Evolutionary conservation across 2,329 filamentous ascomycete species (phyloP).

Genomic region (Geosmithia morbida): DNA sequence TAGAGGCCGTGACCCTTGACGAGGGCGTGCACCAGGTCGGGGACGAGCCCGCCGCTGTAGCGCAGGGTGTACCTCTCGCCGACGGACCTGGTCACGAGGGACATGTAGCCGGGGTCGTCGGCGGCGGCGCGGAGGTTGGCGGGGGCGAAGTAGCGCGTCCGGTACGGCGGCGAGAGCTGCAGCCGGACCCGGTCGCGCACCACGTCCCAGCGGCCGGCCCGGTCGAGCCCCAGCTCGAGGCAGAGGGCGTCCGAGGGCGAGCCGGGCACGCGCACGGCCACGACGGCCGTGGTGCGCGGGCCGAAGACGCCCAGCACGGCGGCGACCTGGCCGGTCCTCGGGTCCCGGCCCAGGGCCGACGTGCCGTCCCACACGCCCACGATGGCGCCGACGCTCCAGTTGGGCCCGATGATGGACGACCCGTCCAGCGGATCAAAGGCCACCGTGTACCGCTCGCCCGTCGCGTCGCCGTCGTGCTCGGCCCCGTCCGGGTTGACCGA

Average conservation of each 20-base stretch:
- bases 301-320: slow-evolving; percentile 38
- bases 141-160: slow-evolving; percentile 45
- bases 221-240: slow-evolving; percentile 1
- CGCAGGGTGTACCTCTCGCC: slow-evolving; percentile 40
- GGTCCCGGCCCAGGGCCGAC: slow-evolving; percentile 25
- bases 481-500: slow-evolving; percentile 5
- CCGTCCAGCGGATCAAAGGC: slow-evolving; percentile 52
- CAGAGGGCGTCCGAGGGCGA: background rate
- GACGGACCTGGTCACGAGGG: slow-evolving; percentile 34
- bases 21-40: slow-evolving; percentile 43
- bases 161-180: slow-evolving; percentile 16
- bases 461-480: background rate
- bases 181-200: slow-evolving; percentile 26
- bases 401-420: slow-evolving; percentile 43
- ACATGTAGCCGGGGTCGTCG: slow-evolving; percentile 32
- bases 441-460: slow-evolving; percentile 34
- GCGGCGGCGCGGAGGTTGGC: slow-evolving; percentile 45
- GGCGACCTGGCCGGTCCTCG: slow-evolving; percentile 27
- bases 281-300: slow-evolving; percentile 37
- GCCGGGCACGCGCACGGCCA: slow-evolving; percentile 35
- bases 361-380: slow-evolving; percentile 41
- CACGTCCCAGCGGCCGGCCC: slow-evolving; percentile 15
- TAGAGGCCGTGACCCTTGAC: slow-evolving; percentile 49
- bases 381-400: slow-evolving; percentile 46
- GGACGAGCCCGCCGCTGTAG: slow-evolving; percentile 46